Conservation (phyloP, 495 filamentous ascomycete genomes). For the Xylaria castorea region DNA sequence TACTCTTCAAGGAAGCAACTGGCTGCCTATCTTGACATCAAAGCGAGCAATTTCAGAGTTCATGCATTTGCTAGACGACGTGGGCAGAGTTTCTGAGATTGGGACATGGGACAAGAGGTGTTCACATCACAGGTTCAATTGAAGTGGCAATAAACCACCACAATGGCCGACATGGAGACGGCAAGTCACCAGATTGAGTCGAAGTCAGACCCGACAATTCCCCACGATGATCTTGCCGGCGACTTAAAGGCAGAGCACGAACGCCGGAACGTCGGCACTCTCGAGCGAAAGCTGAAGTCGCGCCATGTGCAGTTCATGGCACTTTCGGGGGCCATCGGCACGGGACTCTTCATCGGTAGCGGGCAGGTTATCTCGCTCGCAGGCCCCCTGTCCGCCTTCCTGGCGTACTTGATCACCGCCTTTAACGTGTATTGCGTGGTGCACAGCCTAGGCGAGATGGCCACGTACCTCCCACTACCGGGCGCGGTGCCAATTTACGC, state of each 20-base stretch:
- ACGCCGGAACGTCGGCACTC: constrained; percentile 39
- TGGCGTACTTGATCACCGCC: constrained; percentile 52
- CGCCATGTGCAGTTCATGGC: constrained; percentile 70
- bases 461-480: constrained; percentile 65
- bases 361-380: constrained; percentile 48
- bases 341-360: constrained; percentile 54
- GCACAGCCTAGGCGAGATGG: constrained; percentile 59
- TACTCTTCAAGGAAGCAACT: neutral
- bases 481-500: constrained; percentile 65
- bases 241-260: constrained; percentile 38
- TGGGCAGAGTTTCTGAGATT: neutral
- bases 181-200: constrained; percentile 22
- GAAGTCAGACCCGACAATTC: constrained; percentile 10
- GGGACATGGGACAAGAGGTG: neutral
- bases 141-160: constrained; percentile 8
- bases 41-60: neutral
- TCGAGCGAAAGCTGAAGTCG: constrained; percentile 62
- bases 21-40: neutral
- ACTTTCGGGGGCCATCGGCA: constrained; percentile 66
- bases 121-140: neutral
- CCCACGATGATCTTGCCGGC: constrained; percentile 28
- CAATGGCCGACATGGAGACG: constrained; percentile 37
- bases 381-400: constrained; percentile 50
- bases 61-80: neutral
- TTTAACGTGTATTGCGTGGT: constrained; percentile 44